Percentiles rank a stretch among this genome's conserved stretches.
Conservation (phyloP, 306 rosid species). For the Prunus dulcis region DNA sequence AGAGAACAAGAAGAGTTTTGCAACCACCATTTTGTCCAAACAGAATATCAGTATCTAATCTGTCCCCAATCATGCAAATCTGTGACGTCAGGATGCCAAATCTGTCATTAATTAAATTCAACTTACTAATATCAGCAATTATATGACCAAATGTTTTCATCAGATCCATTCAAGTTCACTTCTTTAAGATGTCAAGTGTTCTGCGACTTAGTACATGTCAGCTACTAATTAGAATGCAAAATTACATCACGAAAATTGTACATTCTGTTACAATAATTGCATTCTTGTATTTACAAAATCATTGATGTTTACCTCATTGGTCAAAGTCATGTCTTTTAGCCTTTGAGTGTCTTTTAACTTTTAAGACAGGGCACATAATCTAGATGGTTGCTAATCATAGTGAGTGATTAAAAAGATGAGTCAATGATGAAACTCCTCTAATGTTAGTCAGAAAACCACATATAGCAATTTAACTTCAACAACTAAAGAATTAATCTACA, state of each 20-base stretch:
- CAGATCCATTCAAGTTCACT: neutral
- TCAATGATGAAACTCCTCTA: too few species aligned
- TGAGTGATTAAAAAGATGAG: too few species aligned
- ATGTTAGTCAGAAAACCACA: too few species aligned
- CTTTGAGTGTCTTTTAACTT: too few species aligned
- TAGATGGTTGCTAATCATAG: too few species aligned
- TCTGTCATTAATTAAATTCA: slow-evolving; percentile 40
- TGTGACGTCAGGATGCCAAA: slow-evolving; percentile 87
- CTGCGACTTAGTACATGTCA: neutral
- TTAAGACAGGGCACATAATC: too few species aligned
- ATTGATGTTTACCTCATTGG: too few species aligned
- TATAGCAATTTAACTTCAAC: too few species aligned
- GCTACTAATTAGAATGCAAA: too few species aligned
- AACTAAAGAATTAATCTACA: too few species aligned
- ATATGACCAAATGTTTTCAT: slow-evolving; percentile 6
- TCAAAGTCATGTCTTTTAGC: too few species aligned
- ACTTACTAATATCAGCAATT: neutral
- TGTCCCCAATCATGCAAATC: slow-evolving; percentile 98
- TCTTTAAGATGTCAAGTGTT: neutral
- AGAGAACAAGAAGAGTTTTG: slow-evolving; percentile 90
- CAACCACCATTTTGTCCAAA: slow-evolving; percentile 98
- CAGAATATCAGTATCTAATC: slow-evolving; percentile 88
- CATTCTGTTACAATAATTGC: neutral
- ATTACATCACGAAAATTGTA: neutral
- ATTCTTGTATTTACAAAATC: too few species aligned